Conservation (phyloP, 164 flowering plant genomes). For the Magnolia officinalis region DNA sequence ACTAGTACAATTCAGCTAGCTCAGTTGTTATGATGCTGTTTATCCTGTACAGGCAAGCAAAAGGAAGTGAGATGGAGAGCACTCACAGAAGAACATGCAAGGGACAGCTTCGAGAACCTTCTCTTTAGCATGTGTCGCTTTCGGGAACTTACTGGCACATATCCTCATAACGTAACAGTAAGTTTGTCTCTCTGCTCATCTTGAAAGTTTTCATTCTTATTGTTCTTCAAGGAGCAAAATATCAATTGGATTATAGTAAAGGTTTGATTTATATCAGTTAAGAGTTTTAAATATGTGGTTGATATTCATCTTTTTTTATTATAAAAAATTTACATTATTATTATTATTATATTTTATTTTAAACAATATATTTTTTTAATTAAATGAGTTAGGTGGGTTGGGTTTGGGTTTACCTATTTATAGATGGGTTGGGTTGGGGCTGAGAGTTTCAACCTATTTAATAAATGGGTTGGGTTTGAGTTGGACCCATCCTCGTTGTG, state of each 20-base stretch:
- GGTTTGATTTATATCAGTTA: no score
- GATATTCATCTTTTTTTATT: background rate
- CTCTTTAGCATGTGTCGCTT: slow-evolving; percentile 95
- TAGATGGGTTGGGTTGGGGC: no score
- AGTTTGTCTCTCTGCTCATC: slow-evolving; percentile 19
- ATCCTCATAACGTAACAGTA: slow-evolving; percentile 88
- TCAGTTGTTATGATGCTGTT: background rate
- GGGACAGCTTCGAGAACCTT: slow-evolving; percentile 98
- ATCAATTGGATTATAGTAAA: no score
- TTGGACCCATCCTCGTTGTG: no score
- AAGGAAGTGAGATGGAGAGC: slow-evolving; percentile 73
- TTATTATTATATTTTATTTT: no score
- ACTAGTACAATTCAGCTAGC: background rate
- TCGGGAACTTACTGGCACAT: slow-evolving; percentile 89
- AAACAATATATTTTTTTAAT: no score
- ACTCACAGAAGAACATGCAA: slow-evolving; percentile 95
- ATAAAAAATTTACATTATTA: no score
- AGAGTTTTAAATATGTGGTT: background rate
- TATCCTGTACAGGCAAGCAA: slow-evolving; percentile 46
- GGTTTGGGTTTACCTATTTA: no score
- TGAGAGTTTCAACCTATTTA: no score
- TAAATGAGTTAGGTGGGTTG: no score
- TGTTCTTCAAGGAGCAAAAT: background rate
- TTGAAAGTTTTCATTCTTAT: background rate
- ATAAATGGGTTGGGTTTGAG: no score